Evolutionary conservation across 257 asterid species (phyloP).

Genomic region (Marsdenia floribunda): DNA sequence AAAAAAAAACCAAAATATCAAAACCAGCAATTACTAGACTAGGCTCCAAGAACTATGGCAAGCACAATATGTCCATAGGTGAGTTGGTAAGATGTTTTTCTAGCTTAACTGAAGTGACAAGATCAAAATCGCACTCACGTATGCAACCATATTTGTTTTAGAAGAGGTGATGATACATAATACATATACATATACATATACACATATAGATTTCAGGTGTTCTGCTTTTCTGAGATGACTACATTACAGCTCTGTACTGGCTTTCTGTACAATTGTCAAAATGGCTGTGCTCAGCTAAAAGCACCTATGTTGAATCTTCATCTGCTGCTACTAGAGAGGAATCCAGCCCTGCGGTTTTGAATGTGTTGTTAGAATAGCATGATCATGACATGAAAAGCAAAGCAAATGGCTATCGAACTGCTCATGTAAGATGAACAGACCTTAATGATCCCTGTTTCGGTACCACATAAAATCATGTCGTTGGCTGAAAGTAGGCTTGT

Average conservation of each 20-base stretch:
- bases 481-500: slow-evolving; percentile 83
- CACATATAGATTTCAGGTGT: neutral
- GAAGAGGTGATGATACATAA: neutral
- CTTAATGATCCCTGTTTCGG: slow-evolving; percentile 83
- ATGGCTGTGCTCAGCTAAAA: neutral
- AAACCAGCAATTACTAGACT: no score
- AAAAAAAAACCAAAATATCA: no score
- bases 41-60: neutral
- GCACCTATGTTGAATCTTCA: neutral
- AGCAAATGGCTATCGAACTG: slow-evolving; percentile 27
- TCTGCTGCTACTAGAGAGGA: slow-evolving; percentile 56
- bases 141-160: no score
- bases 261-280: slow-evolving; percentile 15
- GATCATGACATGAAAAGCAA: neutral
- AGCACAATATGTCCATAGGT: no score
- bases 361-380: neutral
- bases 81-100: no score
- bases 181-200: no score
- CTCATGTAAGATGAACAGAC: slow-evolving; percentile 27
- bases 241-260: neutral
- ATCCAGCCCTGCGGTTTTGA: slow-evolving; percentile 82
- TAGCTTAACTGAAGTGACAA: no score
- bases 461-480: slow-evolving; percentile 89
- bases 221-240: neutral
- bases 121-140: no score